Percentiles rank a stretch among this genome's conserved stretches.
phyloP scores from a whole-genome alignment of 1,139 yeast species.

The Zygoascus meyerae region DNA sequence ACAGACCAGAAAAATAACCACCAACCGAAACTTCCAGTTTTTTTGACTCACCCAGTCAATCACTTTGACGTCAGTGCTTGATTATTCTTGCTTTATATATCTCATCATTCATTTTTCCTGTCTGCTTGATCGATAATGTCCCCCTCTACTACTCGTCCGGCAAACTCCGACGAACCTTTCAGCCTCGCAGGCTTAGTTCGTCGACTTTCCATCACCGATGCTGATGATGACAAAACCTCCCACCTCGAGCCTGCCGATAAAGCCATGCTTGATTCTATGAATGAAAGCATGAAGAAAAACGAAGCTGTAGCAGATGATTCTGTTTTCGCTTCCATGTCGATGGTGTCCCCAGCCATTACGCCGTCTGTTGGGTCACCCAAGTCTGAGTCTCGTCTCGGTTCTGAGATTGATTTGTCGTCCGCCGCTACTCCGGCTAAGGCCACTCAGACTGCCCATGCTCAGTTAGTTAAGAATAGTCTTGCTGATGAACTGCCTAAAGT shows the following conservation, averaged over 20 bases:
- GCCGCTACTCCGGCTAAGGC: constrained; percentile 1
- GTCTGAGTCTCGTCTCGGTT: constrained; percentile 15
- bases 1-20: too few species aligned
- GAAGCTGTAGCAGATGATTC: constrained; percentile 5
- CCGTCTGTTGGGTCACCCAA: constrained; percentile 22
- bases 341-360: constrained; percentile 34
- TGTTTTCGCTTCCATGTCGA: constrained; percentile 28
- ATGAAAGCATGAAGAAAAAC: too few species aligned
- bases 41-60: too few species aligned
- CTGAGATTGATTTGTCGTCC: constrained; percentile 16
- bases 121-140: too few species aligned
- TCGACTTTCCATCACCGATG: constrained; percentile 4
- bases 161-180: constrained; percentile 4
- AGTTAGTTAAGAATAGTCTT: constrained; percentile 19
- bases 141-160: background rate
- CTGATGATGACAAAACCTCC: constrained; percentile 1
- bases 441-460: constrained; percentile 1
- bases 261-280: too few species aligned
- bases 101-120: too few species aligned
- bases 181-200: constrained; percentile 9
- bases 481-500: constrained; percentile 55
- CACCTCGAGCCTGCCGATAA: too few species aligned
- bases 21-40: too few species aligned
- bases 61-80: too few species aligned
- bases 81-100: too few species aligned